Evolutionary conservation across 306 rosid species (phyloP).

Genomic region (Cucurbita moschata): DNA sequence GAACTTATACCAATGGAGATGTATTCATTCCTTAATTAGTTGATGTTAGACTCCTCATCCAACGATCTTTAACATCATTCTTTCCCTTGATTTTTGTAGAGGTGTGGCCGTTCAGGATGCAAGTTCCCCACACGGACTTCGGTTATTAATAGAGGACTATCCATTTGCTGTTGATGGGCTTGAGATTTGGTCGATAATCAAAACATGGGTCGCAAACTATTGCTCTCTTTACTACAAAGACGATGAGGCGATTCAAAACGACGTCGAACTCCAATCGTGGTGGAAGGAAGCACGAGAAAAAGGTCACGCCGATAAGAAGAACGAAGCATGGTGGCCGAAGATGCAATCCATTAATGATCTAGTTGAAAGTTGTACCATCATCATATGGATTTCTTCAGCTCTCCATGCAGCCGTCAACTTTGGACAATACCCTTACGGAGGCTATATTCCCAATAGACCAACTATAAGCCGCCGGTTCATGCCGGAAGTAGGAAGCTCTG

Average conservation of each 20-base stretch:
- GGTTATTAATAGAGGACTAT: slow-evolving; percentile 50
- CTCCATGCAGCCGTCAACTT: slow-evolving; percentile 71
- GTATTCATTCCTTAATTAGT: too few relatives aligned
- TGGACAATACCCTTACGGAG: slow-evolving; percentile 67
- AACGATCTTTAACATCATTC: too few relatives aligned
- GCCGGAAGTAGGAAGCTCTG: slow-evolving; percentile 39
- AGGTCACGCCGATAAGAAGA: slow-evolving; percentile 57
- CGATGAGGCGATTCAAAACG: slow-evolving; percentile 22
- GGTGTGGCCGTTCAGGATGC: slow-evolving; percentile 55
- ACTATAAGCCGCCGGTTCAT: slow-evolving; percentile 31
- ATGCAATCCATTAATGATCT: slow-evolving; percentile 37
- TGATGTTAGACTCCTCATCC: too few relatives aligned
- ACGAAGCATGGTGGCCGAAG: slow-evolving; percentile 68
- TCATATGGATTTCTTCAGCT: slow-evolving; percentile 62
- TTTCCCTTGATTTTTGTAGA: slow-evolving; percentile 19
- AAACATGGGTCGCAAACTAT: slow-evolving; percentile 51
- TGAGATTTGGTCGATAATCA: slow-evolving; percentile 49
- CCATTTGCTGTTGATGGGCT: slow-evolving; percentile 78
- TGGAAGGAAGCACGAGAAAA: slow-evolving; percentile 57
- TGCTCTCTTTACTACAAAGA: slow-evolving; percentile 36
- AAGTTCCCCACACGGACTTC: slow-evolving; percentile 34
- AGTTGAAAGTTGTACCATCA: slow-evolving; percentile 35
- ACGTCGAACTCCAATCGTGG: slow-evolving; percentile 48
- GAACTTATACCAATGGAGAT: too few relatives aligned
- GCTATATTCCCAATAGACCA: slow-evolving; percentile 46